Conservation (phyloP, 352 stramenopile genomes). For the Hyaloperonospora arabidopsidis region DNA sequence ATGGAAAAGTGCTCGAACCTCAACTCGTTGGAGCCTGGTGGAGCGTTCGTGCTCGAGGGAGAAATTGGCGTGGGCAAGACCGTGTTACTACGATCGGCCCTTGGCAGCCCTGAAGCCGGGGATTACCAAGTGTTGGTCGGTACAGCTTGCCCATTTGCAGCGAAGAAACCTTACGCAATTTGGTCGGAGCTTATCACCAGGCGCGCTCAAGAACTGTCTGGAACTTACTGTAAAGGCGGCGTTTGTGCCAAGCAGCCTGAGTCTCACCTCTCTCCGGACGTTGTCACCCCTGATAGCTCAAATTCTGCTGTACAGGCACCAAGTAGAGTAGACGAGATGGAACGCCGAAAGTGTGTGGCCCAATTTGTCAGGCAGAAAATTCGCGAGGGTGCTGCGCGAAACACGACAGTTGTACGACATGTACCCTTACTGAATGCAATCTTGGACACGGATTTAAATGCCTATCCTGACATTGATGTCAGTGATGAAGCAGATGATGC, state of each 20-base stretch:
- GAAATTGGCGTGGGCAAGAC: conserved; percentile 83
- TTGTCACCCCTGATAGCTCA: conserved; percentile 8
- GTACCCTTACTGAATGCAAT: conserved; percentile 52
- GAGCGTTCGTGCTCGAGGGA: conserved; percentile 71
- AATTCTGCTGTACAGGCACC: conserved; percentile 10
- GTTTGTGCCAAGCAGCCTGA: conserved; percentile 9
- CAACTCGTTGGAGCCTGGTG: conserved; percentile 53
- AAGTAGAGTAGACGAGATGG: conserved; percentile 23
- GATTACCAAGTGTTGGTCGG: conserved; percentile 56
- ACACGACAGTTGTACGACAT: conserved; percentile 61
- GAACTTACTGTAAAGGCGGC: neutral
- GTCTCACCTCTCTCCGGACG: conserved; percentile 18
- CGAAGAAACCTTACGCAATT: conserved; percentile 71
- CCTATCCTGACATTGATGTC: conserved; percentile 30
- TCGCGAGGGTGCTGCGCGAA: conserved; percentile 47
- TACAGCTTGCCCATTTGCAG: conserved; percentile 65
- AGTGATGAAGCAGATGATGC: conserved; percentile 8
- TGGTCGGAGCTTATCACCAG: conserved; percentile 75
- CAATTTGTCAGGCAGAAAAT: conserved; percentile 61
- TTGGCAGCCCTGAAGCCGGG: conserved; percentile 39
- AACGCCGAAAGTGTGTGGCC: conserved; percentile 45
- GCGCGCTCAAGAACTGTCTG: conserved; percentile 35
- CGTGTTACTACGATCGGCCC: conserved; percentile 54
- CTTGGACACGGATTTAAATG: conserved; percentile 66
- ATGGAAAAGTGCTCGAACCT: conserved; percentile 60